Percentiles rank a stretch among this genome's conserved stretches.
Evolutionary conservation across 75 land plant genomes (phyloP).

Genomic region (Sequoia sempervirens): DNA sequence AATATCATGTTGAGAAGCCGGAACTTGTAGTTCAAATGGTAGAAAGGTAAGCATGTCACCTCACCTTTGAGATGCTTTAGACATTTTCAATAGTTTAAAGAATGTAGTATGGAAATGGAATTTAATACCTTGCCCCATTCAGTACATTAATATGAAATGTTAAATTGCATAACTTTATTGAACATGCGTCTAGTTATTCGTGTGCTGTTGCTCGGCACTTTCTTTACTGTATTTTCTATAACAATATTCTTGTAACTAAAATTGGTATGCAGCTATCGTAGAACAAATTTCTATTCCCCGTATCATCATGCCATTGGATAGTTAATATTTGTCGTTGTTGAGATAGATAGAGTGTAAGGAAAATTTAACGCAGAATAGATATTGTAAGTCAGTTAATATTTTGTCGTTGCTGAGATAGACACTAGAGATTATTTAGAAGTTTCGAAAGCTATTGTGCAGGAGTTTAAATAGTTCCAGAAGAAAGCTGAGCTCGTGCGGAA

Average conservation of each 20-base stretch:
- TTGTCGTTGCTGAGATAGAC: neutral
- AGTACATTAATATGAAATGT: too few species aligned
- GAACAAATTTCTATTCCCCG: too few species aligned
- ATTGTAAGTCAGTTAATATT: neutral
- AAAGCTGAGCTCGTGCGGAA: conserved; percentile 7
- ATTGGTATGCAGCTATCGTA: too few species aligned
- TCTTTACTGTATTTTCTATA: too few species aligned
- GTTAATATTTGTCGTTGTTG: too few species aligned
- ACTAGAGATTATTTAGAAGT: neutral
- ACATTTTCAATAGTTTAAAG: neutral
- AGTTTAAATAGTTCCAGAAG: neutral
- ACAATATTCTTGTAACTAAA: too few species aligned
- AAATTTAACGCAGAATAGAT: neutral
- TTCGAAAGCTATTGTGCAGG: neutral
- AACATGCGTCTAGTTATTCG: too few species aligned
- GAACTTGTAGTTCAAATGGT: neutral
- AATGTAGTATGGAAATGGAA: neutral
- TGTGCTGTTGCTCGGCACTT: too few species aligned
- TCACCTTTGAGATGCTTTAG: neutral
- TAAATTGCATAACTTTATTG: too few species aligned
- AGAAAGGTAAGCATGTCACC: neutral
- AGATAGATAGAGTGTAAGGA: neutral
- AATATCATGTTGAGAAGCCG: neutral
- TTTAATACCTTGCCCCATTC: neutral
- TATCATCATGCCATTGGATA: too few species aligned